These are phyloP conservation scores for Termitomyces sp. DNA, from an alignment of 768 basidiomycete genomes.

Conservation along the genomic window DNA sequence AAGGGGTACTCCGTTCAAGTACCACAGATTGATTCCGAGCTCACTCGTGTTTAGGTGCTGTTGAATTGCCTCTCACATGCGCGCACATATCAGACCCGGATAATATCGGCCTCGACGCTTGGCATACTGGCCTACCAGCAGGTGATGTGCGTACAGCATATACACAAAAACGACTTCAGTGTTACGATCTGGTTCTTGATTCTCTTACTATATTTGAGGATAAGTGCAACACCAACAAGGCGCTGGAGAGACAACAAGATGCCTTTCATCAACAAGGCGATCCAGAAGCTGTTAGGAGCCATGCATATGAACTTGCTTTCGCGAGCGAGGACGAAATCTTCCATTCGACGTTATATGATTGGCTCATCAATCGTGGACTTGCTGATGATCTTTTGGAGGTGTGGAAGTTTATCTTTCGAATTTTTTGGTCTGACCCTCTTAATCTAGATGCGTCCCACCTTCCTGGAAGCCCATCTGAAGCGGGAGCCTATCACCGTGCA, in stretches of 20 bases:
- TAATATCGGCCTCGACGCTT: slow-evolving; percentile 70
- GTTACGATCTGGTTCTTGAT: slow-evolving; percentile 82
- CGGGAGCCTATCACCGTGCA: slow-evolving; percentile 75
- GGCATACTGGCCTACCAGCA: slow-evolving; percentile 53
- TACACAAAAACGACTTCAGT: slow-evolving; percentile 59
- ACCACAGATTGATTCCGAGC: not conserved
- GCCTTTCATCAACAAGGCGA: slow-evolving; percentile 34
- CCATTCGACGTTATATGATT: slow-evolving; percentile 91
- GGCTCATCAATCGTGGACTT: slow-evolving; percentile 75
- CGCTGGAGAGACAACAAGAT: slow-evolving; percentile 14
- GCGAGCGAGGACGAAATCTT: slow-evolving; percentile 87
- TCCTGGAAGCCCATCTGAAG: slow-evolving; percentile 83
- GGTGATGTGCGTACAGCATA: slow-evolving; percentile 55
- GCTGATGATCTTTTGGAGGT: slow-evolving; percentile 92
- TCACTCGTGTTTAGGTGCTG: slow-evolving; percentile 49
- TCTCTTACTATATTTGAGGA: slow-evolving; percentile 79
- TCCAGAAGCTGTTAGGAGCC: slow-evolving; percentile 67
- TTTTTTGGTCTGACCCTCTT: slow-evolving; percentile 7
- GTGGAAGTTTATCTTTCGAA: slow-evolving; percentile 16
- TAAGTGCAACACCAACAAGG: slow-evolving; percentile 30
- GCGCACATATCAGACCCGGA: slow-evolving; percentile 76
- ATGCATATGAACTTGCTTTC: slow-evolving; percentile 86
- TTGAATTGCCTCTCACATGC: slow-evolving; percentile 81
- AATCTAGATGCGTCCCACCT: slow-evolving; percentile 73
- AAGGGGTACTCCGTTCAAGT: slow-evolving; percentile 45